Evolutionary conservation across 164 flowering plant species (phyloP), one percentile per base, ranked within the genome.

Genomic region (Cinnamomum micranthum): DNA sequence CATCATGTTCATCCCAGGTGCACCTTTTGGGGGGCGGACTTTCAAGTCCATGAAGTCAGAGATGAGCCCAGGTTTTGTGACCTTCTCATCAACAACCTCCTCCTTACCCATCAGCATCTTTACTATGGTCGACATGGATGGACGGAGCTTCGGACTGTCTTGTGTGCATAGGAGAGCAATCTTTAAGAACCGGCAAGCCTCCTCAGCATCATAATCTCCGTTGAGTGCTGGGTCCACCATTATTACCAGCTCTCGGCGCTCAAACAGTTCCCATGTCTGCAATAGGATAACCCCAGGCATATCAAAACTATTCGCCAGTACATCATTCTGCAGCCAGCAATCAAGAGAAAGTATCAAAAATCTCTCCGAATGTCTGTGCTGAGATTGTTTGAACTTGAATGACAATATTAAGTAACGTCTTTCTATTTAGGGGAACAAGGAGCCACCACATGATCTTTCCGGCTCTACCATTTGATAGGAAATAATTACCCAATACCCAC

Each of bases 121-220:
- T 63, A 93, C 91, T 17, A 91, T 90, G 4, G 87, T 81, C 3
- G 98, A 88, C 99, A 95, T 95, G 71, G 91, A 79, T 47, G 99
- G 98, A 64, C 99, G 87, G 64, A 88, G 93, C 82, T 88, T 95
- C 10, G 97, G 92, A 23, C 77, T 4, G 76, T 92, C 99, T 80
- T 93, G 98, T 28, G 99, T 93, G 86, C 99, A 95, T 50, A 95
- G 86, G 41, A 95, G 91, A 47, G 87, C 98, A 55, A 95, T 81
- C 75, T 90, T 93, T 64, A 95, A 77, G 81, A 84, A 88, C 70
- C 77, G 80, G 78, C 90, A 91, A 50, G 98, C 99, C 77, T 90
- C 89, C 75, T 92, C 93, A 4, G 84, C 87, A 76, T 93, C 90
- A 70, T 88, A 93, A 51, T 87, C 84, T 13, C 95, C 97, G 9